Conservation (phyloP, 768 basidiomycete genomes). For the Lyophyllum shimeji region DNA sequence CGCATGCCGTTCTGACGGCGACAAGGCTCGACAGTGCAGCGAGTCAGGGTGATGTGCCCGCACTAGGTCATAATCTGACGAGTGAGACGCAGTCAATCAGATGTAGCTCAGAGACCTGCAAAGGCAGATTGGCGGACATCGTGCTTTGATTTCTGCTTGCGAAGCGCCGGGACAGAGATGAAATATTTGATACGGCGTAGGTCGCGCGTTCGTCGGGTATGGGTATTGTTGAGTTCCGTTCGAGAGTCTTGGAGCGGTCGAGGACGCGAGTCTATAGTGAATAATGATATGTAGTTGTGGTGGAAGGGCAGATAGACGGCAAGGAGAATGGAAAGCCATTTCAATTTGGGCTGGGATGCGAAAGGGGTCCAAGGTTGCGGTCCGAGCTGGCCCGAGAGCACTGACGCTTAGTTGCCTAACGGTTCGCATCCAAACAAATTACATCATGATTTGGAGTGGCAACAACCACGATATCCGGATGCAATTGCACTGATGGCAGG, state of each 20-base stretch:
- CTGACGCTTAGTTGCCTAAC: not conserved
- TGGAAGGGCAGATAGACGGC: constrained; percentile 12
- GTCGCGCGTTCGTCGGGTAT: constrained; percentile 52
- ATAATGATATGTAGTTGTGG: constrained; percentile 5
- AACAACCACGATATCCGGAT: no score
- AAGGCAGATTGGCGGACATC: constrained; percentile 49
- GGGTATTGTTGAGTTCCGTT: constrained; percentile 29
- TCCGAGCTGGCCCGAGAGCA: not conserved
- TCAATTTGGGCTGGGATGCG: not conserved
- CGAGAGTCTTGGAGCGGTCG: constrained; percentile 3
- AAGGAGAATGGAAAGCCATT: constrained; percentile 1
- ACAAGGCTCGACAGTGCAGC: constrained; percentile 36
- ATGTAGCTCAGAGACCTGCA: not conserved
- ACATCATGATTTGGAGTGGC: not conserved
- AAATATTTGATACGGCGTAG: constrained; percentile 73
- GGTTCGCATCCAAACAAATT: not conserved
- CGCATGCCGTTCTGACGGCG: constrained; percentile 47
- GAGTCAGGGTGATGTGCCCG: constrained; percentile 74
- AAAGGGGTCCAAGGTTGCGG: not conserved
- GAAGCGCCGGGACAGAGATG: constrained; percentile 57
- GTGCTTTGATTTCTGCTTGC: constrained; percentile 60
- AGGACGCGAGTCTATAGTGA: constrained; percentile 11
- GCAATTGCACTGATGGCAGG: no score
- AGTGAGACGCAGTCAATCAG: constrained; percentile 1
- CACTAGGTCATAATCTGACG: constrained; percentile 71